A percentile compares a stretch with the other conserved stretches of the same genome.
These are phyloP conservation scores for Globisporangium barbulae DNA, from an alignment of 352 stramenopile species.

Conservation along the genomic window DNA sequence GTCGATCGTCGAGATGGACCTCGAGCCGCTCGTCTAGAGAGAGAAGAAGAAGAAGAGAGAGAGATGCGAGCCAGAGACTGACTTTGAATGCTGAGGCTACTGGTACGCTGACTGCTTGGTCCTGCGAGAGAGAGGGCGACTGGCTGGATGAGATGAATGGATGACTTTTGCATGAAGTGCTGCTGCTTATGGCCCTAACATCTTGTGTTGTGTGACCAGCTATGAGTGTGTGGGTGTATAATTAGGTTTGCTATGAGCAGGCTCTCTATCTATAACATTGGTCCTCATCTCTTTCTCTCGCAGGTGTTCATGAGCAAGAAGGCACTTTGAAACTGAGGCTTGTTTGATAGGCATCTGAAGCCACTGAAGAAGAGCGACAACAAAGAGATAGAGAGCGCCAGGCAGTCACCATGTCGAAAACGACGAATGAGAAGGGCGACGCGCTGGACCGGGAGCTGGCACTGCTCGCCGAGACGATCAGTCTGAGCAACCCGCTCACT, in stretches of 20 bases:
- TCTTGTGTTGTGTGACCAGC: no score
- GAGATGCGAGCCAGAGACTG: constrained; percentile 2
- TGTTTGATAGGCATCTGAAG: no score
- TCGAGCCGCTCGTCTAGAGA: constrained; percentile 95
- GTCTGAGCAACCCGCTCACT: constrained; percentile 75
- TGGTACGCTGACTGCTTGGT: no score
- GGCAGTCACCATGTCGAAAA: background rate
- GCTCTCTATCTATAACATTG: background rate
- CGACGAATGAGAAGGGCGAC: constrained; percentile 28
- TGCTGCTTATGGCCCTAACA: no score
- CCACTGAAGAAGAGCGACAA: background rate
- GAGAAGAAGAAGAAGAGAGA: background rate
- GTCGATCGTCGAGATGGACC: constrained; percentile 97
- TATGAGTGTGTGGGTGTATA: background rate
- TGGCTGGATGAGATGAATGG: background rate
- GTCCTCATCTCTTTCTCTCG: background rate
- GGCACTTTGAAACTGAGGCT: background rate
- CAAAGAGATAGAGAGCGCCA: background rate
- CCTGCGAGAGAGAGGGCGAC: background rate
- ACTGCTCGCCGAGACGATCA: constrained; percentile 67
- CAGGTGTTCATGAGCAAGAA: background rate
- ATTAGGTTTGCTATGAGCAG: background rate
- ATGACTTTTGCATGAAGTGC: background rate
- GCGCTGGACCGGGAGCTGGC: constrained; percentile 66
- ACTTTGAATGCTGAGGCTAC: background rate